These are phyloP conservation scores for Eimeria praecox DNA, from an alignment of 169 alveolate species.

Conservation along the genomic window DNA sequence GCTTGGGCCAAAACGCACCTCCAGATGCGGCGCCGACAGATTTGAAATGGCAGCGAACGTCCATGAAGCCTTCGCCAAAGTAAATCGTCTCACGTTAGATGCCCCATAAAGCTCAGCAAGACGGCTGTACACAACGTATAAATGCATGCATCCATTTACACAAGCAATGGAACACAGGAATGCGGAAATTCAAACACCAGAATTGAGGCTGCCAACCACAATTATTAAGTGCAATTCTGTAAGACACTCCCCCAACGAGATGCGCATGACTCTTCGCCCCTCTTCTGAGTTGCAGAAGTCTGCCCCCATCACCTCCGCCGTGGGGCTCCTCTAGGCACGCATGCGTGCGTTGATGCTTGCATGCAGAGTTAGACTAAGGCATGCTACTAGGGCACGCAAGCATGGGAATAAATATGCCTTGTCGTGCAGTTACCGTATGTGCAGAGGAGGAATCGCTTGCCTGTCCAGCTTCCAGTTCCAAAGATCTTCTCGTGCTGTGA, in stretches of 20 bases:
- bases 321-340: background rate
- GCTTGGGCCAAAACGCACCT: background rate
- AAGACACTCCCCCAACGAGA: background rate
- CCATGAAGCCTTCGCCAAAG: slow-evolving; percentile 56
- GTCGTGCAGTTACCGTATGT: too few relatives aligned
- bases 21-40: slow-evolving; percentile 38
- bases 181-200: background rate
- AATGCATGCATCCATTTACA: background rate
- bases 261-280: background rate
- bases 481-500: slow-evolving; percentile 37
- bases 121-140: background rate
- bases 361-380: background rate
- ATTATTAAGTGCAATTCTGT: background rate
- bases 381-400: too few relatives aligned
- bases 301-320: background rate
- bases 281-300: background rate
- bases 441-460: background rate
- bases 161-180: background rate
- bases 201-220: too few relatives aligned
- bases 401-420: too few relatives aligned
- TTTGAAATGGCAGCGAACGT: background rate
- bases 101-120: slow-evolving; percentile 52
- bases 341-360: background rate
- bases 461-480: slow-evolving; percentile 47
- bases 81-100: slow-evolving; percentile 35